Evolutionary conservation across 2,329 filamentous ascomycete genomes (phyloP), one percentile per base, ranked within the genome.

Genomic region (Mycosphaerelloides madeirae): DNA sequence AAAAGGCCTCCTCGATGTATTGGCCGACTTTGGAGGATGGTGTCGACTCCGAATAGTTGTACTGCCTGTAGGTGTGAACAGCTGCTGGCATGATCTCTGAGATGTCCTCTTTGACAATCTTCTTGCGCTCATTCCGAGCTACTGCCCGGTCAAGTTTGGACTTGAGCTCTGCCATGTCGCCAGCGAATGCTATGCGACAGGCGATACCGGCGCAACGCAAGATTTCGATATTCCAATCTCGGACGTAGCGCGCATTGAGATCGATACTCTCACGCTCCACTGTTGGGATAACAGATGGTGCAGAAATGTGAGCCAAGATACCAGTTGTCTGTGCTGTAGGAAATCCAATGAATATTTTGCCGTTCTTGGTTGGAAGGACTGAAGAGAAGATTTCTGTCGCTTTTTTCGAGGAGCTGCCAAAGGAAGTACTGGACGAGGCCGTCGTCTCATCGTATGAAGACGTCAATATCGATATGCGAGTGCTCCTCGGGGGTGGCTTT

Each of bases 251-350:
- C 13, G 93, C 94, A 64, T 98, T 97, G 51, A 98, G 75, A 65
- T 98, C 93, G 46, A 98, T 95, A 42, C 88, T 93, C 64, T 98
- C 93, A 62, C 93, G 82, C 67, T 98, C 93, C 2, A 98, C 94
- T 0, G 93, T 98, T 0, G 93, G 93, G 45, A 98, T 98, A 12
- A 98, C 83, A 0, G 91, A 96, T 1, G 90, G 93, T 0, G 93
- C 93, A 11, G 91, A 97, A 22, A 98, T 85, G 65, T 98, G 93
- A 63, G 94, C 85, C 13, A 91, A 86, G 20, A 91, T 82, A 43
- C 91, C 93, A 0, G 94, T 98, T 0, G 93, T 98, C 69, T 98
- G 93, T 56, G 91, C 90, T 1, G 93, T 98, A 3, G 93, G 91
- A 61, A 98, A 98, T 0, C 93, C 93, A 60, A 98, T 98, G 60